Conservation (phyloP, 1,139 yeast genomes). For the Geotrichum siamense region DNA sequence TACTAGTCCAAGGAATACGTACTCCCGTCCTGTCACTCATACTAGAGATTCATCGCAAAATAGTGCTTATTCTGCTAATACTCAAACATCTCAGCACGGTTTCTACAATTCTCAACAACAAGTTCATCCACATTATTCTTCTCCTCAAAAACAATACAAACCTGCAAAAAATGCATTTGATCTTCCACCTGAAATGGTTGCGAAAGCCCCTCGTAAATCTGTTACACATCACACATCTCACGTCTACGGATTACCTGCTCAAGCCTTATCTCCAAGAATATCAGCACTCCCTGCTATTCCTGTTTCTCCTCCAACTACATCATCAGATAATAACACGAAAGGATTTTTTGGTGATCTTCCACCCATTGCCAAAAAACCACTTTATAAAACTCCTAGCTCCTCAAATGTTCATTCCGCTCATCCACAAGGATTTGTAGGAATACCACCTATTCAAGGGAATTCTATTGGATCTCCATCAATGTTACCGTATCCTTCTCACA, state of each 20-base stretch:
- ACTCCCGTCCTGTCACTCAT: background rate
- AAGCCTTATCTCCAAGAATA: too few relatives aligned
- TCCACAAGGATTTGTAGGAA: slow-evolving; percentile 14
- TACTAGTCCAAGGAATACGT: background rate
- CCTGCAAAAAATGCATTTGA: slow-evolving; percentile 43
- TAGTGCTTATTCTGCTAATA: background rate
- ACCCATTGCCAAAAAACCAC: slow-evolving; percentile 25
- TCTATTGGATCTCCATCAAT: background rate
- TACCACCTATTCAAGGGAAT: slow-evolving; percentile 18
- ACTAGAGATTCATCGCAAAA: background rate
- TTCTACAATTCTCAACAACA: background rate
- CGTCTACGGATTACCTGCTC: too few relatives aligned
- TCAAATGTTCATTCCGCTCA: slow-evolving; percentile 13
- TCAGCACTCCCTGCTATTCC: too few relatives aligned
- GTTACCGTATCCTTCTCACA: too few relatives aligned
- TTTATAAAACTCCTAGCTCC: slow-evolving; percentile 21
- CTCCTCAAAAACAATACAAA: slow-evolving; percentile 4
- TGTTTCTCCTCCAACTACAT: slow-evolving; percentile 15
- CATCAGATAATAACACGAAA: slow-evolving; percentile 29
- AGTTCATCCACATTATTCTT: background rate
- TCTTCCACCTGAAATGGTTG: slow-evolving; percentile 57
- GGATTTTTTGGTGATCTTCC: slow-evolving; percentile 54
- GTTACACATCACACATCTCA: too few relatives aligned
- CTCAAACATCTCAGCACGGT: background rate
- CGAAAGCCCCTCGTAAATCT: too few relatives aligned